These are phyloP conservation scores for Aspergillus puulaauensis DNA, from an alignment of 2,329 filamentous ascomycete genomes.

Conservation along the genomic window DNA sequence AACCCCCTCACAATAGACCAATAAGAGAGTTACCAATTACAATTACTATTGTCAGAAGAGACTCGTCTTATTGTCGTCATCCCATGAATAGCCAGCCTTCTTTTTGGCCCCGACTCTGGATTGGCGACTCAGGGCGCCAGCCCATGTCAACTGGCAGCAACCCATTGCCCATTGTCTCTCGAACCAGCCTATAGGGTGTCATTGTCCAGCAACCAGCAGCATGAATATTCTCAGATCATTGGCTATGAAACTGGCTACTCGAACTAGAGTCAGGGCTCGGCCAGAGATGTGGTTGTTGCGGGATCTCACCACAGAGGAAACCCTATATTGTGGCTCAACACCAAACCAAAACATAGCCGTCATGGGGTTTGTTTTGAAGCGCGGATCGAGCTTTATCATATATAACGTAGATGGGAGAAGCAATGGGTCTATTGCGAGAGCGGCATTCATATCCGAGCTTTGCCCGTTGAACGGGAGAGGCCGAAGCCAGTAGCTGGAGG, in stretches of 20 bases:
- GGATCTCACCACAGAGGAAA: not conserved
- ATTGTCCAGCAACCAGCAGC: not conserved
- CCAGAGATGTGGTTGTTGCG: not conserved
- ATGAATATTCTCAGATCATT: not conserved
- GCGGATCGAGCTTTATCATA: not conserved
- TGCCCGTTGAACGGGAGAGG: not conserved
- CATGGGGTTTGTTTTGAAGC: constrained; percentile 5
- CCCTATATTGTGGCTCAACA: not conserved
- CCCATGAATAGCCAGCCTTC: not conserved
- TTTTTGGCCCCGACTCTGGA: not conserved
- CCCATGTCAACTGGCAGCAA: not conserved
- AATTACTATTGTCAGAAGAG: not conserved
- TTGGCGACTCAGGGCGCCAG: not conserved
- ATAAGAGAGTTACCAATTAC: not conserved
- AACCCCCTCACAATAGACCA: not conserved
- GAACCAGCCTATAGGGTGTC: not conserved
- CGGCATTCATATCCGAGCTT: not conserved
- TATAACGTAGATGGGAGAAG: not conserved
- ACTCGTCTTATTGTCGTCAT: not conserved
- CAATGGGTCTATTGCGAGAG: no score
- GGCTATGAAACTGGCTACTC: not conserved
- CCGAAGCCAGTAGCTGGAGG: not conserved
- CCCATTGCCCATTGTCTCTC: not conserved
- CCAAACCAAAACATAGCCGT: not conserved
- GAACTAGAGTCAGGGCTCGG: not conserved